Conservation (phyloP, 1,284 basidiomycete species). For the Ganoderma meredithae region DNA sequence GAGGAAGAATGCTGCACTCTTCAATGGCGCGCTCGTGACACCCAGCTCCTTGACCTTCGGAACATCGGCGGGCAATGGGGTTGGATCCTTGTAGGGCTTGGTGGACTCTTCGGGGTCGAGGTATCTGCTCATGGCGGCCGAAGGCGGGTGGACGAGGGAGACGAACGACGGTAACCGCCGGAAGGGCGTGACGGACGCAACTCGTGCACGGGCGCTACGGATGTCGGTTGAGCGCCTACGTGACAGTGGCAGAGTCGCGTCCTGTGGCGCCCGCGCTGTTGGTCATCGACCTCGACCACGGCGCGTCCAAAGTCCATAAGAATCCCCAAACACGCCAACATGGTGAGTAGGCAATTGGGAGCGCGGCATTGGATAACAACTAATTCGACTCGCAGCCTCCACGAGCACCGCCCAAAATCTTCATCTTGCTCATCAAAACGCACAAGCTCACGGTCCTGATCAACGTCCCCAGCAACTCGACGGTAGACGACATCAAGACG, state of each 20-base stretch:
- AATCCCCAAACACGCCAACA: background rate
- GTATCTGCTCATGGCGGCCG: slow-evolving; percentile 59
- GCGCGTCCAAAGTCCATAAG: background rate
- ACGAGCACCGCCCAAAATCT: slow-evolving; percentile 58
- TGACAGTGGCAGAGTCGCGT: slow-evolving; percentile 6
- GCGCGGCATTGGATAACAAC: background rate
- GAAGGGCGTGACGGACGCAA: slow-evolving; percentile 28
- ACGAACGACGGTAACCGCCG: slow-evolving; percentile 33
- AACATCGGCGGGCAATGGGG: slow-evolving; percentile 75
- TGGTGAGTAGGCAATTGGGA: background rate
- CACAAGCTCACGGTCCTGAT: slow-evolving; percentile 73
- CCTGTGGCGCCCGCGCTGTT: slow-evolving; percentile 19
- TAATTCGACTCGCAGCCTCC: slow-evolving; percentile 35
- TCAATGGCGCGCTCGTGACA: slow-evolving; percentile 91
- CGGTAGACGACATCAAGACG: slow-evolving; percentile 63
- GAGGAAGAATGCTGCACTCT: slow-evolving; percentile 97
- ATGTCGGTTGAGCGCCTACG: slow-evolving; percentile 16
- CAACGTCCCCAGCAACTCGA: slow-evolving; percentile 58
- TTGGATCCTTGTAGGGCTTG: slow-evolving; percentile 69
- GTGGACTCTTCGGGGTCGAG: slow-evolving; percentile 50
- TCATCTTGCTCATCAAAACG: slow-evolving; percentile 72
- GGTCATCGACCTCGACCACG: background rate
- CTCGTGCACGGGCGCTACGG: slow-evolving; percentile 17
- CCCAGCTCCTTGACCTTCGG: slow-evolving; percentile 94
- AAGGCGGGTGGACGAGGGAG: slow-evolving; percentile 16